Conservation (phyloP, 2,329 filamentous ascomycete genomes). For the Fusarium sp. region DNA sequence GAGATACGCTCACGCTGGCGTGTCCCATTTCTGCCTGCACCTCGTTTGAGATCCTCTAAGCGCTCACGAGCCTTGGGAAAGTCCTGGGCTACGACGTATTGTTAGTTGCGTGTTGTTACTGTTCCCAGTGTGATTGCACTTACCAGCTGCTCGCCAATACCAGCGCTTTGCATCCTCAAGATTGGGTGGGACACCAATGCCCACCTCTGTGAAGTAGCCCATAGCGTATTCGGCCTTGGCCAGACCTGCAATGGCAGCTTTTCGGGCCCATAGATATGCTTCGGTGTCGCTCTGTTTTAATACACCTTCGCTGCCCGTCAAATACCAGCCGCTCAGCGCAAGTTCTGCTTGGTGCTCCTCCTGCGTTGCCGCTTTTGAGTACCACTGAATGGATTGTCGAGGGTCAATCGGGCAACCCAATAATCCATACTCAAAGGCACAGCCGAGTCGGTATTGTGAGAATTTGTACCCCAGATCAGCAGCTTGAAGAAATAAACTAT, state of each 20-base stretch:
- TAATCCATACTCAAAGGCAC: conserved; percentile 88
- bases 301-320: conserved; percentile 90
- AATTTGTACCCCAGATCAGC: conserved; percentile 94
- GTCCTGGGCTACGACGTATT: conserved; percentile 77
- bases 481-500: conserved; percentile 85
- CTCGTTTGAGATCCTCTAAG: conserved; percentile 87
- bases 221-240: conserved; percentile 98
- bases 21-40: conserved; percentile 74
- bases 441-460: conserved; percentile 89
- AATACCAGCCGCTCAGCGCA: conserved; percentile 89
- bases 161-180: conserved; percentile 96
- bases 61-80: conserved; percentile 93
- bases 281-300: conserved; percentile 94
- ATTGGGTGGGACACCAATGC: conserved; percentile 87
- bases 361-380: conserved; percentile 89
- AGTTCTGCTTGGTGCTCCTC: conserved; percentile 95
- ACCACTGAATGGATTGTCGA: conserved; percentile 90
- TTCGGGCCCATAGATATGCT: conserved; percentile 96
- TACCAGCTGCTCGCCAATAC: conserved; percentile 98
- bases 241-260: conserved; percentile 87
- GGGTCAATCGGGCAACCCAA: conserved; percentile 87
- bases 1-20: conserved; percentile 84
- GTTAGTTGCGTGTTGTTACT: conserved; percentile 46
- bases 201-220: conserved; percentile 95
- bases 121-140: conserved; percentile 57